Evolutionary conservation across 306 rosid species (phyloP), one percentile per base, ranked within the genome.

Genomic region (Pueraria montana): DNA sequence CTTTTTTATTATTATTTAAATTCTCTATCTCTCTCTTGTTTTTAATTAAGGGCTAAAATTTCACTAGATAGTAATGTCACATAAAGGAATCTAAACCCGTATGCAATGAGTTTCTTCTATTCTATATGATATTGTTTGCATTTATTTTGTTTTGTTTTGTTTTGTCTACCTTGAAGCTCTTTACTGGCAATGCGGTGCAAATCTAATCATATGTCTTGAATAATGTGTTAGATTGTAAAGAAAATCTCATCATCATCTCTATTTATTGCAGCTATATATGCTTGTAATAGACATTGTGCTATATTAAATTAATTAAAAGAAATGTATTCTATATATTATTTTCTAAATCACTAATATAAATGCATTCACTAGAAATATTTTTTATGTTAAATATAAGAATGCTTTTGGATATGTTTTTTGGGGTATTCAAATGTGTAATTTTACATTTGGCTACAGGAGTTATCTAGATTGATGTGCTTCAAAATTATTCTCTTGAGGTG

Each of bases 391-490:
- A n/a, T n/a, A n/a, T 38, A 40, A 52, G 45, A 42, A 7, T 72
- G 49, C 45, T 72, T 78, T 53, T 34, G 36, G 17, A 70, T 61
- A 18, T 63, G 12, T 11, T 69, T 52, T 49, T 5, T 62, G 76
- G 61, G 49, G 64, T 36, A 58, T 65, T 73, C n/a, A 30, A 53
- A 40, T 50, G 48, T 74, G 27, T 77, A 70, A 89, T 67, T 0
- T 34, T 80, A 66, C 66, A 30, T 26, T 58, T 83, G 61, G 72
- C 20, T n/a, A n/a, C 89, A 93, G 95, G 91, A 70, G 66, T 87
- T 80, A 78, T 88, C 34, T 93, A 95, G 95, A 85, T 68, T 84
- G 92, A 91, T 82, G 92, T 91, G 40, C 89, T 89, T 77, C 4
- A 1, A 3, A 30, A n/a, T n/a, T n/a, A n/a, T n/a, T n/a, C n/a